phyloP scores from a whole-genome alignment of 306 rosid genomes.

The Sicyos baderoa region DNA sequence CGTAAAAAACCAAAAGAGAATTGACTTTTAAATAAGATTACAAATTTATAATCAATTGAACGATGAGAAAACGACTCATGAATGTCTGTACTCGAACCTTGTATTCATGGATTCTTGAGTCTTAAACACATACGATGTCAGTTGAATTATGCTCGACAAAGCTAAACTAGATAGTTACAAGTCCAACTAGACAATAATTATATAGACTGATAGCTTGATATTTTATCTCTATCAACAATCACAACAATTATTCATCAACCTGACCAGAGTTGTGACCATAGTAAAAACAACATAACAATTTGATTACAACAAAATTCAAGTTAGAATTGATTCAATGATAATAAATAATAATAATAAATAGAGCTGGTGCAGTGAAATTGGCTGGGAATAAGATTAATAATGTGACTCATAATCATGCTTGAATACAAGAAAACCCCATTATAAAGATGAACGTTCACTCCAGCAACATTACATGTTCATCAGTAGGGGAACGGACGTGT shows the following conservation, averaged over 20 bases:
- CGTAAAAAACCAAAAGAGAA: too few relatives aligned
- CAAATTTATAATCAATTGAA: too few relatives aligned
- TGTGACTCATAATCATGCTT: background rate
- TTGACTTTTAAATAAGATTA: too few relatives aligned
- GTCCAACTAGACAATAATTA: too few relatives aligned
- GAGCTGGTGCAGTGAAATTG: too few relatives aligned
- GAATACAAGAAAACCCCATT: slow-evolving; percentile 7
- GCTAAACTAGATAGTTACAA: too few relatives aligned
- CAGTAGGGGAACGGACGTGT: background rate
- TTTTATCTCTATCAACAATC: background rate
- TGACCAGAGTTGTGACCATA: background rate
- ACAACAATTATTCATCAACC: background rate
- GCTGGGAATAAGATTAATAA: background rate
- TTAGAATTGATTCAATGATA: background rate
- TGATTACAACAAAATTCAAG: background rate
- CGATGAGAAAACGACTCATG: too few relatives aligned
- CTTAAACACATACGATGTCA: too few relatives aligned
- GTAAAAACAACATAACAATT: background rate
- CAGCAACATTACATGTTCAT: background rate
- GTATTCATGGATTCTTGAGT: too few relatives aligned
- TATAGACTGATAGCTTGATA: too few relatives aligned
- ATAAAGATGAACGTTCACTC: background rate
- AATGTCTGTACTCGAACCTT: too few relatives aligned
- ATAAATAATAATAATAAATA: background rate
- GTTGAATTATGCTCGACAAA: too few relatives aligned